These are phyloP conservation scores for Neofusicoccum ribis DNA, from an alignment of 2,329 filamentous ascomycete species.

Conservation along the genomic window DNA sequence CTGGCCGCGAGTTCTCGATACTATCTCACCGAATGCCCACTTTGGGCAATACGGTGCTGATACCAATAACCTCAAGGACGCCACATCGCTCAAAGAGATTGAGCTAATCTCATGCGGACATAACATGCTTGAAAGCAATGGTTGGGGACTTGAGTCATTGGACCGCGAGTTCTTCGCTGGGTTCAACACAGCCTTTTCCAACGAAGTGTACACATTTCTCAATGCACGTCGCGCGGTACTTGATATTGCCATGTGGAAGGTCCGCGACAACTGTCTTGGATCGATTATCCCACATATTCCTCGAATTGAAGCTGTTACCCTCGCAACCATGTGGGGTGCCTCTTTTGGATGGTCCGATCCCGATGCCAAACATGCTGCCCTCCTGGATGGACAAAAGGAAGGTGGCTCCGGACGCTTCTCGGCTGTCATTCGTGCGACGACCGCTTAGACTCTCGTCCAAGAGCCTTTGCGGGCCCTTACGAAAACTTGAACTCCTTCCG, in stretches of 20 bases:
- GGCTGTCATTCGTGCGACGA: slow-evolving; percentile 22
- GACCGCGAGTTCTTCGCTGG: slow-evolving; percentile 25
- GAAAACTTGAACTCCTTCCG: too few species aligned
- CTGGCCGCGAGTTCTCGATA: slow-evolving; percentile 53
- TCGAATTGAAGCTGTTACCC: slow-evolving; percentile 32
- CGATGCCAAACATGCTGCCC: slow-evolving; percentile 37
- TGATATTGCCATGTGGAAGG: slow-evolving; percentile 38
- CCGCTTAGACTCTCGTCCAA: not conserved
- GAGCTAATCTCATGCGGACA: slow-evolving; percentile 65
- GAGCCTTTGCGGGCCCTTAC: not conserved
- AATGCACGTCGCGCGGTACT: slow-evolving; percentile 31
- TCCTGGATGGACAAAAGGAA: slow-evolving; percentile 42
- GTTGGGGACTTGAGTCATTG: slow-evolving; percentile 36
- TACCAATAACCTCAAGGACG: slow-evolving; percentile 30
- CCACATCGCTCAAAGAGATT: slow-evolving; percentile 44
- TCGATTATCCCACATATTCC: slow-evolving; percentile 42
- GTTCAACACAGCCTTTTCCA: slow-evolving; percentile 27
- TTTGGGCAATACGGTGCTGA: slow-evolving; percentile 43
- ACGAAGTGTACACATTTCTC: slow-evolving; percentile 18
- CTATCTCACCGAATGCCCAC: slow-evolving; percentile 50
- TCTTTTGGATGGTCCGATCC: slow-evolving; percentile 33
- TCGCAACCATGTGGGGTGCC: slow-evolving; percentile 36
- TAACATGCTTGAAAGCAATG: slow-evolving; percentile 22
- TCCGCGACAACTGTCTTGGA: slow-evolving; percentile 38
- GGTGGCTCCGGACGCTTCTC: slow-evolving; percentile 47